Percentiles rank a stretch among this genome's conserved stretches.
Evolutionary conservation across 345 rosid species (phyloP).

Genomic region (Triadica sebifera): DNA sequence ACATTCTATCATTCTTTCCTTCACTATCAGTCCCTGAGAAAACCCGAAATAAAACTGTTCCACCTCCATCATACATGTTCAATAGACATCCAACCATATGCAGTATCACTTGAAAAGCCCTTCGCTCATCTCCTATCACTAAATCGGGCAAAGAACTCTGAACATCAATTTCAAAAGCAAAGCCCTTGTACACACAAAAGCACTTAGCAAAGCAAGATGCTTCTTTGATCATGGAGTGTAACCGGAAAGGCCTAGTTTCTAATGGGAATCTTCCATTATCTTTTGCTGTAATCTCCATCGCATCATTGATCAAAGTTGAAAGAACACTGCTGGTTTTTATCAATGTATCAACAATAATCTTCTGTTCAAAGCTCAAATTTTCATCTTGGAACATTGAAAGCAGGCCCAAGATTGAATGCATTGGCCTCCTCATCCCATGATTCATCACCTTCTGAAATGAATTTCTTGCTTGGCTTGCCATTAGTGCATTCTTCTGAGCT

Average conservation of each 20-base stretch:
- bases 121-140: slow-evolving; percentile 80
- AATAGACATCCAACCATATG: slow-evolving; percentile 83
- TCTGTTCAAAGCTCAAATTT: slow-evolving; percentile 59
- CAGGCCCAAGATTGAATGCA: slow-evolving; percentile 88
- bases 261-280: slow-evolving; percentile 65
- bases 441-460: slow-evolving; percentile 97
- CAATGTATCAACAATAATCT: slow-evolving; percentile 62
- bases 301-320: slow-evolving; percentile 72
- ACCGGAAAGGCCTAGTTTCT: slow-evolving; percentile 61
- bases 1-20: slow-evolving; percentile 47
- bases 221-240: slow-evolving; percentile 76
- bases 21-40: slow-evolving; percentile 42
- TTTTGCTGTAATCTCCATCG: slow-evolving; percentile 69
- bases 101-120: slow-evolving; percentile 88
- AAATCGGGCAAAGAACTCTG: slow-evolving; percentile 68
- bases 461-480: slow-evolving; percentile 90
- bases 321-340: slow-evolving; percentile 68
- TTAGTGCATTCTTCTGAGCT: slow-evolving; percentile 80
- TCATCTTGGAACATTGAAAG: slow-evolving; percentile 74
- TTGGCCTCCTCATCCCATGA: slow-evolving; percentile 91
- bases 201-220: slow-evolving; percentile 84
- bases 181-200: slow-evolving; percentile 67
- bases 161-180: slow-evolving; percentile 60
- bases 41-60: slow-evolving; percentile 55
- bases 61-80: slow-evolving; percentile 55